A percentile compares a stretch with the other conserved stretches of the same genome.
Evolutionary conservation across 1,284 basidiomycete species (phyloP).

Genomic region (Ceratobasidium sp.): DNA sequence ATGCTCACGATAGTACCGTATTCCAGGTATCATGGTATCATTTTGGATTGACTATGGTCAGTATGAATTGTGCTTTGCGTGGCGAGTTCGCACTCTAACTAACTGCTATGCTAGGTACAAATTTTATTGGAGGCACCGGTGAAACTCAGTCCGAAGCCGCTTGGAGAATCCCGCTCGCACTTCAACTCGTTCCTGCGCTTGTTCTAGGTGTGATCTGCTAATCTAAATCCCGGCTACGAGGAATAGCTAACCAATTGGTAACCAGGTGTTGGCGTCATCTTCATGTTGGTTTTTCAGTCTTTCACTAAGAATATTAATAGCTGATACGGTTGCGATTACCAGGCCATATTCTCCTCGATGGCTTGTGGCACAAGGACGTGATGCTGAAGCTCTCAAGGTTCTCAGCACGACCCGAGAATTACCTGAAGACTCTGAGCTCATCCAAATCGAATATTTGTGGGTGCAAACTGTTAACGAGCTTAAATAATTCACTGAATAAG

Average conservation of each 20-base stretch:
- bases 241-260: background rate
- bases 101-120: conserved; percentile 57
- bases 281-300: conserved; percentile 67
- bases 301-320: background rate
- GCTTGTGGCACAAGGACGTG: conserved; percentile 72
- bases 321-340: background rate
- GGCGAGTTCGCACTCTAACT: background rate
- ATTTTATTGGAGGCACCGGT: conserved; percentile 71
- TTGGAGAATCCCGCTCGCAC: conserved; percentile 77
- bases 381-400: conserved; percentile 73
- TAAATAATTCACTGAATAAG: background rate
- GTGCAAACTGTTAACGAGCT: conserved; percentile 43
- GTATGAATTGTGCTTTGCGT: background rate
- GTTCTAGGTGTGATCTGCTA: conserved; percentile 57
- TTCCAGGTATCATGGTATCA: conserved; percentile 52
- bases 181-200: conserved; percentile 77
- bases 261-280: conserved; percentile 58
- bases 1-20: conserved; percentile 5
- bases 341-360: conserved; percentile 55
- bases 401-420: conserved; percentile 67
- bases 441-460: conserved; percentile 79
- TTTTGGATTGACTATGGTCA: conserved; percentile 63
- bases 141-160: conserved; percentile 61
- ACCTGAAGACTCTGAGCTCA: conserved; percentile 64
- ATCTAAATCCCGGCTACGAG: background rate